A percentile compares a stretch with the other conserved stretches of the same genome.
These are phyloP conservation scores for Prunus campanulata DNA, from an alignment of 306 rosid genomes.

Conservation along the genomic window DNA sequence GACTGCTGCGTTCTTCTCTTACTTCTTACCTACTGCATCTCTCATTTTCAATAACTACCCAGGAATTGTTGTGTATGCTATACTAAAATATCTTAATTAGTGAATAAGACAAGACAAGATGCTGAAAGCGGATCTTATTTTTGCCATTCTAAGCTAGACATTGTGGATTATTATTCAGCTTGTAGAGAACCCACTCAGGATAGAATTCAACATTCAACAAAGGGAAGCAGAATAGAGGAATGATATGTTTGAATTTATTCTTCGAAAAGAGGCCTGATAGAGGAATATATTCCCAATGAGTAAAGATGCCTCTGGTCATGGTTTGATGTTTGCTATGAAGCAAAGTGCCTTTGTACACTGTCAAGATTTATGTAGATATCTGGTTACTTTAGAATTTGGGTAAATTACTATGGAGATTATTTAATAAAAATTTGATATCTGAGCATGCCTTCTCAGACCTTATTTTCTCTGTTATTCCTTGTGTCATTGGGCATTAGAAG, in stretches of 20 bases:
- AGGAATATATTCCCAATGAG: not conserved
- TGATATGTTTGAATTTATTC: constrained; percentile 11
- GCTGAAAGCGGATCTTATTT: not conserved
- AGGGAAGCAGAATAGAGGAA: not conserved
- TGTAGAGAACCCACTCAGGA: not conserved
- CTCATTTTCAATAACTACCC: not conserved
- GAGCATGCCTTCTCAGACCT: not conserved
- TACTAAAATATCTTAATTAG: not conserved
- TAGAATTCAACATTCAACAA: not conserved
- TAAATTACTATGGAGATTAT: not conserved
- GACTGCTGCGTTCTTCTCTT: not conserved
- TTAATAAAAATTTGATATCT: not conserved
- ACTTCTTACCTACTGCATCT: not conserved
- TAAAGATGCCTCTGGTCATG: not conserved
- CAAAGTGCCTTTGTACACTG: not conserved
- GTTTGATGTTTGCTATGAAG: not conserved
- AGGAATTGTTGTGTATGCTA: not conserved
- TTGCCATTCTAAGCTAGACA: not conserved
- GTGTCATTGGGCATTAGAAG: not conserved
- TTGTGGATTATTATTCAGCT: not conserved
- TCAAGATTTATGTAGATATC: not conserved
- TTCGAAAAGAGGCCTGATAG: not conserved
- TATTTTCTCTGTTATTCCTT: not conserved
- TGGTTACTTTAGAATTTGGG: not conserved
- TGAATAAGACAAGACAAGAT: not conserved